Base-by-base conservation (phyloP, 345 rosid species). In the Hibiscus trionum region DNA sequence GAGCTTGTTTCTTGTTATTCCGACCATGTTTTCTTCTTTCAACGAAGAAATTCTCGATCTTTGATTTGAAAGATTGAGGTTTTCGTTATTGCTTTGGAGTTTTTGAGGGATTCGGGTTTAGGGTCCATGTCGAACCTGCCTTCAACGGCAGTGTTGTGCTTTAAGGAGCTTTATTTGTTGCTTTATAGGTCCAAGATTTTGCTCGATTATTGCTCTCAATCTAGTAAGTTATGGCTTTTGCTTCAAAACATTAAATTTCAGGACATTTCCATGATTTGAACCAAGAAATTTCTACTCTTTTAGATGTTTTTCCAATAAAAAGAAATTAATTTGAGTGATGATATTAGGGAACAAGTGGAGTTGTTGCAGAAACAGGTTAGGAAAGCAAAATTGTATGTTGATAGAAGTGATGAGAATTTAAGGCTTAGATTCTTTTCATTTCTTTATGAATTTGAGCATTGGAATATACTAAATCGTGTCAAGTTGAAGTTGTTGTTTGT, bases 201-300 rank as follows among this genome's bases (percentile, higher is more conserved):
- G 71, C 83, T 96, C 5, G 91, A 96, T 80, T 87, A 89, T 79
- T 89, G 97, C 77, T 71, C 76, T 2, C 91, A 87, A 21, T 89
- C 98, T 7, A 88, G 98, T 80, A 96, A 88, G 88, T 75, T 93
- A 21, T 96, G 99, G 99, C 80, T 96, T 0, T 72, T 96, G 88
- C 85, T 93, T 49, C 97, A 96, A 75, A 91, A 85, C 90, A 86
- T 24, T 78, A 90, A 1, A 86, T 96, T 78, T 88, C 97, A 14
- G 96, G 96, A 10, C 94, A 96, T 83, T 96, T 93, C 79, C 97
- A 96, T 77, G 98, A 93, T 76, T 78, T 93, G 85, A 87, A 93
- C 77, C 94, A 88, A 76, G 99, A 95, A 66, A 86, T 90, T 27
- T 81, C 82, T 11, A 96, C 98, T 71, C 97, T 93, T 56, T 78